Evolutionary conservation across 208 protist genomes (phyloP), one percentile per base, ranked within the genome.

Genomic region (Trypanosoma platydactyli): DNA sequence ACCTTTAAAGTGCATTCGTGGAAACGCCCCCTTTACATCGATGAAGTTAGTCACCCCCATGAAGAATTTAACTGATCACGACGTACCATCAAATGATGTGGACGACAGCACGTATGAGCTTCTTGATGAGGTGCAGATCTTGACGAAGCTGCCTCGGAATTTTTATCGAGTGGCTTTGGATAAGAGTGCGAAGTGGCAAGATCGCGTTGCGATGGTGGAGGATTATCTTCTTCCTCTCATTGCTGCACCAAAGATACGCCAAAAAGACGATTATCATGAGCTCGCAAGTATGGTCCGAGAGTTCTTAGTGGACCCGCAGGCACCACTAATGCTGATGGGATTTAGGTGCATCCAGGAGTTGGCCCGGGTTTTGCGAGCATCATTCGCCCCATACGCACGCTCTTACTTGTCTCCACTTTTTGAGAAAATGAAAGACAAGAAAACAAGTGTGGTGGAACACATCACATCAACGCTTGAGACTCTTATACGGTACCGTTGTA

Each of bases 371-470:
- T 57, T 96, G 22, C 76, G 90, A 27, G 53, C 51, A 30, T 61
- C 73, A 27, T 92, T 92, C 61, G 79, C 62, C 3, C 61, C 79
- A 3, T 73, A 91, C 58, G 83, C 82, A 0, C 70, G 78, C 44
- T 52, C 46, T 24, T 91, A 68, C 55, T 42, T 96, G 12, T 53
- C 63, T 12, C 73, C 77, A 15, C 56, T 96, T 38, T 90, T 96
- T 65, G 90, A 94, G 50, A 94, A 94, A 64, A 83, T 96, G 80
- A 94, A 94, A 68, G 90, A 96, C 68, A 96, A 96, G 60, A 96
- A 96, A 53, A 81, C 80, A 40, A 92, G 86, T 66, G 87, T 94
- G 15, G 70, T 91, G 25, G 76, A 86, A 40, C 90, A 94, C 64
- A 77, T 94, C 16, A 86, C 82, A 73, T 76, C 76, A 30, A 92